Base-by-base conservation (phyloP, 2,329 filamentous ascomycete species). In the Colletotrichum incanum region DNA sequence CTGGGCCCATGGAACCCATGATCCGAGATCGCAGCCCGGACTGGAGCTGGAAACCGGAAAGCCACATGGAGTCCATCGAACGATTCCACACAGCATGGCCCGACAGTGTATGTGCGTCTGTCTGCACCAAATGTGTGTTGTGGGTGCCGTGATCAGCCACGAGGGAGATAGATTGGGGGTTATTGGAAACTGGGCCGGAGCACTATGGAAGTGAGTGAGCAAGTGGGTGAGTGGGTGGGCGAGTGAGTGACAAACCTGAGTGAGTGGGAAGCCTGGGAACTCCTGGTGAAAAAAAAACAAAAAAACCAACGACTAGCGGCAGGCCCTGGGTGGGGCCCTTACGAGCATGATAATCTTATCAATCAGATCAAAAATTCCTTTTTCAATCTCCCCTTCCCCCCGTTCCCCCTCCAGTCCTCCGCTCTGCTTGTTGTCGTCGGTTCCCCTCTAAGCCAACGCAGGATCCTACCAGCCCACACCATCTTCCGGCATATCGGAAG, bases 341-440 rank as follows among this genome's bases (percentile, higher is more conserved):
- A 54, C 31, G 70, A 72, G 70, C 65, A 69, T 55, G 61, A 71
- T 74, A 81, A 85, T 85, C 84, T 85, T 84, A 85, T 85, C 84
- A 85, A 85, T 85, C 84, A 77, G 79, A 84, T 83, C 80, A 79
- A 62, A 69, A 74, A 72, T 63, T 74, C 61, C 73, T 68, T 65
- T 64, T 65, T 72, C 56, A 60, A 67, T 67, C 58, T 59, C 59
- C 50, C 65, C 43, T 28, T 41, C 56, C 39, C 58, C 43, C 45
- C 23, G 28, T 23, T 50, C 23, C 43, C 43, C 68, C 64, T 52
- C 52, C 52, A 60, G 34, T 54, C 68, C 70, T 67, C 52, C 31
- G 41, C 55, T 67, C 74, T 74, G 62, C 66, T 60, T 71, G 65
- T 67, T 58, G 45, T 71, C 65, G 64, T 72, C 64, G 71, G 64